Conservation (phyloP, 2,329 filamentous ascomycete genomes). For the Aspergillus caelatus region DNA sequence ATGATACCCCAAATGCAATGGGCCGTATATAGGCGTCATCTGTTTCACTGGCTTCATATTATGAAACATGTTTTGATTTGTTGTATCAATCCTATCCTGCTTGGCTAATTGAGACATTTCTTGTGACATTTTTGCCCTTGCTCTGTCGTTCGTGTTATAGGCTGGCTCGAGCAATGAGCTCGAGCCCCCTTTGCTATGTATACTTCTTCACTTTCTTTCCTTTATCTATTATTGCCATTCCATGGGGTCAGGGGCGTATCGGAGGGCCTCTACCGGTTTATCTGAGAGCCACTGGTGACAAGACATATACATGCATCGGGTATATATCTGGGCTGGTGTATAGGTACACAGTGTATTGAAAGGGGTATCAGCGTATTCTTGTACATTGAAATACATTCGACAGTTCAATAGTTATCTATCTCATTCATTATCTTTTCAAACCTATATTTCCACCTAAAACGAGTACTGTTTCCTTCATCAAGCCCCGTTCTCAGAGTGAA, state of each 20-base stretch:
- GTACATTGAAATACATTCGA: constrained; percentile 1
- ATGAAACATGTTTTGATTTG: constrained; percentile 3
- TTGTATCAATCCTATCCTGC: not conserved
- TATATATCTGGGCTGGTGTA: constrained; percentile 6
- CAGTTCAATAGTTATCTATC: not conserved
- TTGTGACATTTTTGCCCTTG: not conserved
- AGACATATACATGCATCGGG: not conserved
- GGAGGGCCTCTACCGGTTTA: not conserved
- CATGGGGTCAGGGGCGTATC: not conserved
- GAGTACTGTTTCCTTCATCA: not conserved
- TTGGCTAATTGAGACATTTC: not conserved
- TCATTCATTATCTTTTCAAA: not conserved
- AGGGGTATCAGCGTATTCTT: not conserved
- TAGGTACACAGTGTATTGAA: constrained; percentile 8
- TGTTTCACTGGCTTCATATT: constrained; percentile 14
- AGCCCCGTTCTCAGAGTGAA: not conserved
- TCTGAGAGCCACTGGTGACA: not conserved
- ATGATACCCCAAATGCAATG: constrained; percentile 26
- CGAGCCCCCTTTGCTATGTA: not conserved
- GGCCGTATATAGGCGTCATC: constrained; percentile 31
- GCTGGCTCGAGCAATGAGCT: not conserved
- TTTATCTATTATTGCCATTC: not conserved
- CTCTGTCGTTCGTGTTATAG: not conserved
- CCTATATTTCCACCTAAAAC: not conserved
- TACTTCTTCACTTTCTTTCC: not conserved